A percentile compares a stretch with the other conserved stretches of the same genome.
phyloP scores from a whole-genome alignment of 257 asterid genomes.

The Nicotiana sylvestris region DNA sequence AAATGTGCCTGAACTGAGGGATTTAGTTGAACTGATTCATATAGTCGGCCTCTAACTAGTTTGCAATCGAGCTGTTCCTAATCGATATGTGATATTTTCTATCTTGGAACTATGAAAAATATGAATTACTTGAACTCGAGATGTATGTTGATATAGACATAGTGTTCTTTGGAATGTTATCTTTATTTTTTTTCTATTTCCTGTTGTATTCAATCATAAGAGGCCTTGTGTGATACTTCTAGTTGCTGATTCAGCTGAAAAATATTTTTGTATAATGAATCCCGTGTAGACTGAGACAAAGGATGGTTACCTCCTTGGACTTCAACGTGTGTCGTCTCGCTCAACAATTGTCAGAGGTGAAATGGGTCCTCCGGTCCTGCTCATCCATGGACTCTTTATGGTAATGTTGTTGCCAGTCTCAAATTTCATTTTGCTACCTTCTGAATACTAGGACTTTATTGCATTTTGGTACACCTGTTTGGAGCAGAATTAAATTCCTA shows the following conservation, averaged over 20 bases:
- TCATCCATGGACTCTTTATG: slow-evolving; percentile 88
- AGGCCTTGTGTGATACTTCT: not conserved
- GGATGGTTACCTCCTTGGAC: slow-evolving; percentile 87
- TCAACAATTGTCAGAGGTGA: slow-evolving; percentile 26
- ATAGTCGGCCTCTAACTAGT: not conserved
- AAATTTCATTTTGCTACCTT: not conserved
- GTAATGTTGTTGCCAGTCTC: slow-evolving; percentile 28
- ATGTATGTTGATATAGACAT: not conserved
- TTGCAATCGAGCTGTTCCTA: not conserved
- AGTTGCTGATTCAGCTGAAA: not conserved
- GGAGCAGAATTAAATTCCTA: not conserved
- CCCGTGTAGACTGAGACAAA: slow-evolving; percentile 52
- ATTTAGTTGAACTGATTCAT: not conserved
- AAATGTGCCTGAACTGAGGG: not conserved
- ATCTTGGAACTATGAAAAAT: not conserved
- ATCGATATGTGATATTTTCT: not conserved
- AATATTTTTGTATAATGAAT: not conserved
- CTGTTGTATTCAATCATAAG: slow-evolving; percentile 1
- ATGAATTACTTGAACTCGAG: slow-evolving; percentile 1
- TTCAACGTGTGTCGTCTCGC: slow-evolving; percentile 81
- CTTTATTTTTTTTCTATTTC: not conserved
- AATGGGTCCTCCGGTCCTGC: slow-evolving; percentile 66
- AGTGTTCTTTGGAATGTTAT: not conserved
- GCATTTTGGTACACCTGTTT: not conserved
- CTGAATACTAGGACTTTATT: not conserved